Evolutionary conservation across 768 basidiomycete genomes (phyloP).

Genomic region (Lentinula detonsa): DNA sequence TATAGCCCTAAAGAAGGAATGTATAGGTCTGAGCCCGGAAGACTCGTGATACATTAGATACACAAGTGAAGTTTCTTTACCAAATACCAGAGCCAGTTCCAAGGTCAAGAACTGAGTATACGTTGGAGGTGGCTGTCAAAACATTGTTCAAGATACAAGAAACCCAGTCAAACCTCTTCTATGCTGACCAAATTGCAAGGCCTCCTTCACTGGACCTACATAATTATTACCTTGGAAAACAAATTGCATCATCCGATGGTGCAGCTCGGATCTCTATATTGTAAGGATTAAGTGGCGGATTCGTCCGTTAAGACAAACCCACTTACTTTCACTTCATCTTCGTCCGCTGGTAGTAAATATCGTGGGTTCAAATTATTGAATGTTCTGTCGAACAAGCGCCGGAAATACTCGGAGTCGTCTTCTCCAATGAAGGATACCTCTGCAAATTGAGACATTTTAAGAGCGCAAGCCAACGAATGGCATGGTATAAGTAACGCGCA

Average conservation of each 20-base stretch:
- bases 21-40: slow-evolving; percentile 1
- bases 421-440: slow-evolving; percentile 30
- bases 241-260: slow-evolving; percentile 64
- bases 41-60: not conserved
- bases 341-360: slow-evolving; percentile 63
- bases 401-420: slow-evolving; percentile 45
- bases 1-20: slow-evolving; percentile 45
- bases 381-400: slow-evolving; percentile 41
- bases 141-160: slow-evolving; percentile 2
- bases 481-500: slow-evolving; percentile 5
- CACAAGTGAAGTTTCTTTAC: slow-evolving; percentile 24
- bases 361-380: slow-evolving; percentile 49
- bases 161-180: slow-evolving; percentile 28
- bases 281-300: slow-evolving; percentile 1
- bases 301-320: not conserved
- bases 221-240: slow-evolving; percentile 60
- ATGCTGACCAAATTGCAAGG: slow-evolving; percentile 44
- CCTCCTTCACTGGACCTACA: slow-evolving; percentile 57
- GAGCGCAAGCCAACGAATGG: not conserved
- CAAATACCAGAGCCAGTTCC: slow-evolving; percentile 64
- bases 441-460: slow-evolving; percentile 13
- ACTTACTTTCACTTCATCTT: slow-evolving; percentile 57
- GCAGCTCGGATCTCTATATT: slow-evolving; percentile 56
- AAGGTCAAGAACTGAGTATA: slow-evolving; percentile 51
- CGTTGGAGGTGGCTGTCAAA: slow-evolving; percentile 12